Evolutionary conservation across 805 yeast species (phyloP), one percentile per base, ranked within the genome.

Genomic region (Starmera amethionina): DNA sequence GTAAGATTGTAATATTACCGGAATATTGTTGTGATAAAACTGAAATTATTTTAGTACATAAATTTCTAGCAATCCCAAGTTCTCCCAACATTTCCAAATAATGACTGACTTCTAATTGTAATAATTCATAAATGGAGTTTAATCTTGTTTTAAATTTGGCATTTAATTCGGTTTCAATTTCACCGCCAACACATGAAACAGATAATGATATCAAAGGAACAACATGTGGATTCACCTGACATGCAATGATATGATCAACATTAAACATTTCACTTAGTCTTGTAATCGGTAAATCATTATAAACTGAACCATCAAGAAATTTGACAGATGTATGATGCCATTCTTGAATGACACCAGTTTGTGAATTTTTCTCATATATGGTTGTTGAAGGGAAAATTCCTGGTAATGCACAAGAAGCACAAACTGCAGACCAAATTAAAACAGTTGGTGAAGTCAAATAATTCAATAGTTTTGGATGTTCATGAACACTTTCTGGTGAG

Each of bases 171-270:
- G 74, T 72, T 50, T 81, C 85, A 34, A 77, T 62, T 46, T 74
- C 80, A 8, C 85, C 85, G 11, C 87, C 88, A 16, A 77, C 78
- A 55, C 77, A 74, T 16, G 79, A 75, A 4, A 79, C 70, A 0
- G 88, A 77, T 40, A 79, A 44, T 48, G 78, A 79, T 50, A 93
- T 67, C 38, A 90, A 72, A 0, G 98, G 98, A 3, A 84, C 85
- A 13, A 93, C 95, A 57, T 93, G 98, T 0, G 97, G 95, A 55
- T 93, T 93, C 1, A 93, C 98, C 58, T 93, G 99, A 36, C 95
- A 90, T 0, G 97, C 98, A 50, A 93, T 88, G 46, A 93, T 89
- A 59, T 93, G 96, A 57, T 93, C 95, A 28, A 93, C 96, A 54
- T 93, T 90, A 59, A 93, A 93, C 96, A 93, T 88, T 56, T 93